Base-by-base conservation (phyloP, 805 yeast genomes). In the Candida andamanensis region DNA sequence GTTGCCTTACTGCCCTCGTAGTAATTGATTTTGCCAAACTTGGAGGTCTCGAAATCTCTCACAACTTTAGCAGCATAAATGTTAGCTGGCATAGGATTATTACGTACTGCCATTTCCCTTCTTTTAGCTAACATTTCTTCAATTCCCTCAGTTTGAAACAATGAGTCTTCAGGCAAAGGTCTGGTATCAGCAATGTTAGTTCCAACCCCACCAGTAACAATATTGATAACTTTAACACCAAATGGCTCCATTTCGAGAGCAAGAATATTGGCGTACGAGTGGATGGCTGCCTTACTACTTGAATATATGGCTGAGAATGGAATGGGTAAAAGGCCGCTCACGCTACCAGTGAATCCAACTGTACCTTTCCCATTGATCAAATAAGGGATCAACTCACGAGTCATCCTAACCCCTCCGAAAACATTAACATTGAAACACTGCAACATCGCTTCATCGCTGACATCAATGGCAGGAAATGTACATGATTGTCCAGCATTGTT, bases 401-500 rank as follows among this genome's bases (percentile, higher is more conserved):
- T 71, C 46, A 80, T 30, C 46, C 84, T 67, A 31, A 81, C 65
- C 3, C 84, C 84, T 0, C 84, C 92, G 50, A 72, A 69, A 1
- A 83, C 83, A 48, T 84, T 84, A 14, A 80, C 85, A 30, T 72
- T 68, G 49, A 74, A 76, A 35, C 78, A 72, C 40, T 68, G 68
- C 21, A 54, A 58, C 17, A 76, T 44, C 20, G 56, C 66, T 9
- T 67, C 78, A 49, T 80, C 78, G 3, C 69, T 57, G 3, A 77
- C 81, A 54, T 82, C 92, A 28, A 72, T 41, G 0, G 83, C 85
- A 1, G 92, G 85, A 32, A 76, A 65, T 0, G 84, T 73, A 46
- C 89, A 83, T 14, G 85, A 69, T 44, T 73, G 79, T 12, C 89
- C 89, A 1, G 94, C 94, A 52, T 83, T 84, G 54, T 84, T 83